Evolutionary conservation across 495 filamentous ascomycete species (phyloP).

Genomic region (Bryoglossum gracile): DNA sequence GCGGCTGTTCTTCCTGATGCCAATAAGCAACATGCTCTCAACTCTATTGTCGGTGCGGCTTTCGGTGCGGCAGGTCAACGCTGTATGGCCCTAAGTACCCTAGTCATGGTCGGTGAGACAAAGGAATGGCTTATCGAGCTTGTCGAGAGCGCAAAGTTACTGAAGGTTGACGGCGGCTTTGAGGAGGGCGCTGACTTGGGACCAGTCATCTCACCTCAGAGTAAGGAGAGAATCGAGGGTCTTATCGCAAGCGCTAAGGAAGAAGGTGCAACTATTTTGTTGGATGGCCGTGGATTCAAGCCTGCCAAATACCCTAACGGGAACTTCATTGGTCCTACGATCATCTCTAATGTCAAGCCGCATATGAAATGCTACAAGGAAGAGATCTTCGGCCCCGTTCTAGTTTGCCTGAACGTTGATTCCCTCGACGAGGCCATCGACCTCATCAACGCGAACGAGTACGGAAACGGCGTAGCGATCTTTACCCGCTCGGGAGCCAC

Average conservation of each 20-base stretch:
- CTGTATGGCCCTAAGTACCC: conserved; percentile 93
- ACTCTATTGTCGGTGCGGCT: conserved; percentile 88
- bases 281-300: conserved; percentile 88
- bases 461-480: conserved; percentile 60
- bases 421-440: conserved; percentile 74
- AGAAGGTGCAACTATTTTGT: conserved; percentile 87
- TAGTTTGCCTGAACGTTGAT: conserved; percentile 75
- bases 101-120: conserved; percentile 92
- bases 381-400: conserved; percentile 96
- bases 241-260: conserved; percentile 84
- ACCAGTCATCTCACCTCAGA: conserved; percentile 92
- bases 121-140: conserved; percentile 89
- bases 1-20: conserved; percentile 90
- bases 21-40: conserved; percentile 96
- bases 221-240: conserved; percentile 80
- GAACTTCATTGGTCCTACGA: conserved; percentile 91
- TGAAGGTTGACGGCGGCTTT: conserved; percentile 90
- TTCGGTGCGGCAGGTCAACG: conserved; percentile 96
- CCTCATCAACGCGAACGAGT: conserved; percentile 57
- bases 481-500: conserved; percentile 56
- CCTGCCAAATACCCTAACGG: conserved; percentile 92
- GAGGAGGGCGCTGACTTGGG: conserved; percentile 90
- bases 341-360: conserved; percentile 87
- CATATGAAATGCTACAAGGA: conserved; percentile 92
- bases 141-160: conserved; percentile 81